Base-by-base conservation (phyloP, 352 stramenopile species). In the Globisporangium nagaii region DNA sequence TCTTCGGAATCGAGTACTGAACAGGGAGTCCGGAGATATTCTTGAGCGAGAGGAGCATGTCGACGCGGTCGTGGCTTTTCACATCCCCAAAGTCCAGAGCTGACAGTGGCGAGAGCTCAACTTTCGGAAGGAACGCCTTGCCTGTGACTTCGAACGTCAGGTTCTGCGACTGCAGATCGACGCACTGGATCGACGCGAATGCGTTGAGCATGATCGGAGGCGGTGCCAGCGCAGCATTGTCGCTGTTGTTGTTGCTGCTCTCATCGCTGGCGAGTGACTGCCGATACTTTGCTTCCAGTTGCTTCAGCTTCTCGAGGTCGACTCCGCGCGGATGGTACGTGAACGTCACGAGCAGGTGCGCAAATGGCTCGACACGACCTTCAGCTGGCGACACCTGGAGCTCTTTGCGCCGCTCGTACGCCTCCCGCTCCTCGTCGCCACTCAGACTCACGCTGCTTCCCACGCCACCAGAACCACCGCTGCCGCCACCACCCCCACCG, bases 31-130 rank as follows among this genome's bases (percentile, higher is more conserved):
- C 73, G 7, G 78, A 86, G 1, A 85, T 11, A 53, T 96, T 97
- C 50, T 88, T 92, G 30, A 97, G 61, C 0, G 75, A 84, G 0
- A 97, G 32, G 0, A 95, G 66, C 53, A 96, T 79, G n/a, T 97
- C 88, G 0, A 71, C 70, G 7, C 88, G 71, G 31, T 90, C 84
- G 45, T 90, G 71, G 4, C 73, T 79, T n/a, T 84, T 68, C 46
- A 90, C 76, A 36, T 93, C 72, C 0, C 91, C 91, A 67, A 97
- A 98, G 34, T 95, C 68, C 0, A 96, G 31, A 1, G n/a, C 24
- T 1, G 71, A 68, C 1, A 35, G 48, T 4, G 71, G 79, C 0
- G 70, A 62, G 0, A 90, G 28, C 13, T 78, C 66, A 0, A 93
- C 27, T 24, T 70, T 71, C 13, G 80, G 84, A 13, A 73, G 27